Evolutionary conservation across 768 basidiomycete genomes (phyloP).

Genomic region (Termitomyces bulborhizus): DNA sequence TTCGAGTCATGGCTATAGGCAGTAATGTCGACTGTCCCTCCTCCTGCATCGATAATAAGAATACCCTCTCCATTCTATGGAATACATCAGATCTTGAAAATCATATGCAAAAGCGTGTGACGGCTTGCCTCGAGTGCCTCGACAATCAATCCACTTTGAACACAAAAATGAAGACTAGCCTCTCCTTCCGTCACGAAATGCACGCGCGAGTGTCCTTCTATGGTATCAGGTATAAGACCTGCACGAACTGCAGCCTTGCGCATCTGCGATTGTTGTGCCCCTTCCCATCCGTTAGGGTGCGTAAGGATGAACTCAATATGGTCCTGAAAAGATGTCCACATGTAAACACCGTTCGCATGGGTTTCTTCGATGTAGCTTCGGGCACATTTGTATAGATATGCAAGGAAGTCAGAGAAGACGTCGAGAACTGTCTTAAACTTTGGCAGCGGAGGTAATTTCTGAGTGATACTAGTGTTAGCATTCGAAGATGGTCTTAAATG

Average conservation of each 20-base stretch:
- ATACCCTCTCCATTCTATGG: too few relatives aligned
- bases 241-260: constrained; percentile 41
- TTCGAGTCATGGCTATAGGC: too few relatives aligned
- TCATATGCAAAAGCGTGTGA: too few relatives aligned
- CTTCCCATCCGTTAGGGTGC: constrained; percentile 62
- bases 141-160: constrained; percentile 24
- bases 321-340: constrained; percentile 34
- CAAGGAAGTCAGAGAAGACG: constrained; percentile 43
- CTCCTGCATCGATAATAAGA: too few relatives aligned
- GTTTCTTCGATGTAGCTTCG: constrained; percentile 38
- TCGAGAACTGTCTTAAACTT: constrained; percentile 27
- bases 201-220: constrained; percentile 32
- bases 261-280: constrained; percentile 47
- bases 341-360: constrained; percentile 31
- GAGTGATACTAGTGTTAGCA: neutral
- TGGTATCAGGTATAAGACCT: constrained; percentile 32
- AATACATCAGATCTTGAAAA: too few relatives aligned
- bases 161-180: constrained; percentile 52
- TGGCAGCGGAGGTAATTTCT: constrained; percentile 33
- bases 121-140: constrained; percentile 18
- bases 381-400: constrained; percentile 38
- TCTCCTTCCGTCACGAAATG: constrained; percentile 50
- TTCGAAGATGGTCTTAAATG: constrained; percentile 25
- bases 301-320: constrained; percentile 40
- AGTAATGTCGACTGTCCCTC: too few relatives aligned